Percentiles rank a stretch among this genome's conserved stretches.
Evolutionary conservation across 305 asterid species (phyloP).

Genomic region (Vinca major): DNA sequence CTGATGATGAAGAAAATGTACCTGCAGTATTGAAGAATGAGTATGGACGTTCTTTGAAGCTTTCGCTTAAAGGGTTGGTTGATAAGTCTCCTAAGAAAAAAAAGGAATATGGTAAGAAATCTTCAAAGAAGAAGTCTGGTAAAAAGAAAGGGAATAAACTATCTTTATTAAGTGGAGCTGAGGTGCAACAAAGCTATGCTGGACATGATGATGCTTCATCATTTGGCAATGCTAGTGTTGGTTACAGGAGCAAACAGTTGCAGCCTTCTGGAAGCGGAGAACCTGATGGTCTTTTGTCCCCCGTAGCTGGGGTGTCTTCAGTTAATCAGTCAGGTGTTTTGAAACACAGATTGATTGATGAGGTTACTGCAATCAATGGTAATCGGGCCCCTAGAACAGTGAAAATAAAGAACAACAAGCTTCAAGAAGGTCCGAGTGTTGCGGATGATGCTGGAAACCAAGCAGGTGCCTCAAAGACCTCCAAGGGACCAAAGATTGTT

Average conservation of each 20-base stretch:
- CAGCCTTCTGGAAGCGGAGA: slow-evolving; percentile 34
- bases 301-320: slow-evolving; percentile 37
- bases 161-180: slow-evolving; percentile 31
- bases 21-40: slow-evolving; percentile 45
- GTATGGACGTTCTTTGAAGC: slow-evolving; percentile 59
- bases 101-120: slow-evolving; percentile 61
- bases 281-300: slow-evolving; percentile 36
- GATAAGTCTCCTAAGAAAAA: slow-evolving; percentile 66
- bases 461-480: slow-evolving; percentile 33
- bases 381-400: slow-evolving; percentile 51
- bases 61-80: slow-evolving; percentile 61
- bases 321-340: slow-evolving; percentile 36
- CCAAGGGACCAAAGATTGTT: slow-evolving; percentile 73
- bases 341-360: slow-evolving; percentile 47
- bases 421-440: slow-evolving; percentile 28
- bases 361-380: slow-evolving; percentile 35
- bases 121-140: slow-evolving; percentile 57
- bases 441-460: slow-evolving; percentile 47
- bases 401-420: slow-evolving; percentile 50
- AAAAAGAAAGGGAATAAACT: slow-evolving; percentile 49
- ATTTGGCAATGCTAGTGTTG: slow-evolving; percentile 27
- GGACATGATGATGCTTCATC: slow-evolving; percentile 33
- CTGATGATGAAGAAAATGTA: slow-evolving; percentile 83
- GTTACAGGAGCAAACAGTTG: slow-evolving; percentile 31
- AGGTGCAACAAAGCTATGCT: slow-evolving; percentile 24